phyloP scores from a whole-genome alignment of 768 basidiomycete genomes.

The Tulasnella sp. region DNA sequence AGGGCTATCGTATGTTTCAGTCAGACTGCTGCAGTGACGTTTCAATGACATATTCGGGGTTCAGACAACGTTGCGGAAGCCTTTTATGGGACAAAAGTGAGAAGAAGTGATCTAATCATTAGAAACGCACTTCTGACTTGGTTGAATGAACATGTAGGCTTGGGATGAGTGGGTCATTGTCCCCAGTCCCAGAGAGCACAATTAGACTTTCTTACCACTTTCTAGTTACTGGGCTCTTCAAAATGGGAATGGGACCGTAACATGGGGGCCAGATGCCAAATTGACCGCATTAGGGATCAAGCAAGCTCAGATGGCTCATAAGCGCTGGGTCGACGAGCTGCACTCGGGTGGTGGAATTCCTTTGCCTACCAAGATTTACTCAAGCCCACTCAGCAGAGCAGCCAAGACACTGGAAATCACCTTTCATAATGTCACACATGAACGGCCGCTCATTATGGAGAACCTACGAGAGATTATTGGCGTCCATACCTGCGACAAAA shows the following conservation, averaged over 20 bases:
- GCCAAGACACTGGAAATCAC: slow-evolving; percentile 44
- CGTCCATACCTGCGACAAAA: slow-evolving; percentile 60
- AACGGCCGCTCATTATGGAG: slow-evolving; percentile 41
- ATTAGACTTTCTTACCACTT: not conserved
- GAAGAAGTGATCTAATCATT: not conserved
- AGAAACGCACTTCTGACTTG: not conserved
- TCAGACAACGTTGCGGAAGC: slow-evolving; percentile 48
- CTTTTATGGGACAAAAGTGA: slow-evolving; percentile 41
- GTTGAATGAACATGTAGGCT: slow-evolving; percentile 23
- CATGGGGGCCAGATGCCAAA: slow-evolving; percentile 44
- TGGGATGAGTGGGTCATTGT: slow-evolving; percentile 47
- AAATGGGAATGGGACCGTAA: slow-evolving; percentile 49
- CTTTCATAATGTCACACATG: slow-evolving; percentile 31
- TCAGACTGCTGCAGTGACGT: not conserved
- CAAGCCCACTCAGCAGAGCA: slow-evolving; percentile 54
- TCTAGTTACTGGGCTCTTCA: slow-evolving; percentile 14
- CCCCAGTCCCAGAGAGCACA: not conserved
- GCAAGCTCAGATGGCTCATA: slow-evolving; percentile 40
- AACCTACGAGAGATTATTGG: slow-evolving; percentile 56
- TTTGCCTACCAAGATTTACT: slow-evolving; percentile 44
- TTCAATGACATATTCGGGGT: not conserved
- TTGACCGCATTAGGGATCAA: slow-evolving; percentile 46
- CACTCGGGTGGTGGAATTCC: slow-evolving; percentile 27
- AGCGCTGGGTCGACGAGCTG: slow-evolving; percentile 40
- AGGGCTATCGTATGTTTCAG: slow-evolving; percentile 50